Base-by-base conservation (phyloP, 345 rosid species). In the Camelina neglecta region DNA sequence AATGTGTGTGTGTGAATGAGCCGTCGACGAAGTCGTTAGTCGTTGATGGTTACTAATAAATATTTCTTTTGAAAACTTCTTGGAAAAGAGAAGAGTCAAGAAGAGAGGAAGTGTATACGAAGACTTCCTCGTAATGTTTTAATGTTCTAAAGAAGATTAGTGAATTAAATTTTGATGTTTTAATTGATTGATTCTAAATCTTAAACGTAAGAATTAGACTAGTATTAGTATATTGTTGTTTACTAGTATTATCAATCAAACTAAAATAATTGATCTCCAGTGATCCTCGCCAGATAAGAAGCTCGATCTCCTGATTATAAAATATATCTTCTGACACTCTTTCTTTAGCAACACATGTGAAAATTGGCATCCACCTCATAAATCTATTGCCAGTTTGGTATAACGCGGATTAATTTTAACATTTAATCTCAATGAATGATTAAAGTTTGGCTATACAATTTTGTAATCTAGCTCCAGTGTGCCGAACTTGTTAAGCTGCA, bases 261-360 rank as follows among this genome's bases (percentile, higher is more conserved):
- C 24, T 16, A 10, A 21, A 16, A 47, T 48, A 36, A 66, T 66
- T 67, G 15, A 41, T 59, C 21, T 48, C 24, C 67, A 29, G 54
- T 8, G 79, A 65, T 55, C 59, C 31, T 24, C 56, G 47, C 65
- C 64, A 38, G 55, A 23, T 13, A 44, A 75, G 11, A 67, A 29
- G 18, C 54, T 60, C 53, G 74, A 60, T 51, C 21, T 50, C 6
- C 13, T 67, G n/a, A 75, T 67, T 51, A 47, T 35, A 0, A 35
- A 35, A 48, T 9, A 41, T 11, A 41, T 69, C 12, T 33, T 54
- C 71, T 62, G 75, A 44, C 79, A 68, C 60, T 38, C 20, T 35
- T 35, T 60, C 31, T 29, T 55, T 24, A 35, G 49, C 65, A 74
- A 74, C 74, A 60, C 73, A 58, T 75, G 79, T 67, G 55, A 60